Evolutionary conservation across 2,329 filamentous ascomycete species (phyloP).

Genomic region (Fusarium euwallaceae): DNA sequence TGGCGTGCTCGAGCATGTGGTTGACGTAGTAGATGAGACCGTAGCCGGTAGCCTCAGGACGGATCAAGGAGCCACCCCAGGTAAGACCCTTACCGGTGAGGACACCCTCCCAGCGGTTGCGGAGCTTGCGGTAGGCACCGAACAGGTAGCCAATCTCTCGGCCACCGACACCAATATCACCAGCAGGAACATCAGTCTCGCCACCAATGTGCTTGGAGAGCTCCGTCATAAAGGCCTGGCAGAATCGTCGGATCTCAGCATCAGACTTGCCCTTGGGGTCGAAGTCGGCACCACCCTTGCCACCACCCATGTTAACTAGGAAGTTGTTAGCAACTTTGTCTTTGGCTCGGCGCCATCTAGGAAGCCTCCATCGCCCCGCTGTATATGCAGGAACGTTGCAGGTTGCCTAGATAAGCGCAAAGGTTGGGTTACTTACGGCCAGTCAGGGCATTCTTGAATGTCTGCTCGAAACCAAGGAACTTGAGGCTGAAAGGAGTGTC

Average conservation of each 20-base stretch:
- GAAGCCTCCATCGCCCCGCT: conserved; percentile 17
- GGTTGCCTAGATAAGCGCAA: background rate
- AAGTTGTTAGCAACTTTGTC: conserved; percentile 31
- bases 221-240: conserved; percentile 95
- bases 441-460: conserved; percentile 99
- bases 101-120: conserved; percentile 94
- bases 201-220: conserved; percentile 96
- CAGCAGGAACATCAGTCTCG: conserved; percentile 95
- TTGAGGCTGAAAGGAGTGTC: conserved; percentile 70
- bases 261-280: conserved; percentile 99
- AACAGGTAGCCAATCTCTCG: conserved; percentile 97
- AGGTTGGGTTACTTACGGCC: conserved; percentile 73
- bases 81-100: conserved; percentile 93
- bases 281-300: conserved; percentile 98
- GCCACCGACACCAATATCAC: conserved; percentile 93
- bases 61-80: conserved; percentile 95
- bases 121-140: conserved; percentile 89
- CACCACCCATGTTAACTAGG: conserved; percentile 83
- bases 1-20: conserved; percentile 94
- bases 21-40: conserved; percentile 96
- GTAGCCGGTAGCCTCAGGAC: conserved; percentile 96
- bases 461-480: conserved; percentile 99
- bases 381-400: conserved; percentile 30
- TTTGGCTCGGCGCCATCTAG: conserved; percentile 1
- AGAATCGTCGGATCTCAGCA: conserved; percentile 97